Base-by-base conservation (phyloP, 202 grass and related monocot genomes). In the Dendrocalamus latiflorus region DNA sequence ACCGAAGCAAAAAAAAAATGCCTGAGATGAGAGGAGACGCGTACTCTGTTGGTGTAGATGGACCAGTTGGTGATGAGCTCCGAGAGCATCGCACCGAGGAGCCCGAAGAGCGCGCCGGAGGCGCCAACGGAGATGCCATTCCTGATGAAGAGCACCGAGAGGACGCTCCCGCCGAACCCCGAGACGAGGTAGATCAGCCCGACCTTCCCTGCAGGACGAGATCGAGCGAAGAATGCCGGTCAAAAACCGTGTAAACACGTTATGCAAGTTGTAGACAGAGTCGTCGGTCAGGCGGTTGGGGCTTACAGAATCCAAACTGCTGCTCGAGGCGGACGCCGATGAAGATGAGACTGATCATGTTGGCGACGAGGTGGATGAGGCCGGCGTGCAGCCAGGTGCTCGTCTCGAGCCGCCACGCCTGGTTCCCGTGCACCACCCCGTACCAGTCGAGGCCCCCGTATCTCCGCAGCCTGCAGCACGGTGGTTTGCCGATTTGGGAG, bases 41-140 rank as follows among this genome's bases (percentile, higher is more conserved):
- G 11, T 81, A 94, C 95, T 74, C 86, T 87, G 81, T 98, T 98
- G 26, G 86, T 89, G 61, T 98, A 94, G n/a, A 94, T 93, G 60
- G 75, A 85, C 95, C 95, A 94, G 74, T 94, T 98, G 51, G 90
- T 98, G 77, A 98, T 79, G 68, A 98, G 86, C 72, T 98, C 95
- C 25, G 95, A 92, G 18, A 98, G 79, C 90, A 98, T 98, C 28
- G 92, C 84, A n/a, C 95, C 95, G 45, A 98, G 92, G 73, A 98
- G 87, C 22, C 95, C 95, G 84, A 98, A 94, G 55, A 98, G 87
- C 53, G 95, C 92, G 53, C 95, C 95, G 17, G 95, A 98, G 30
- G 95, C 92, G 28, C 95, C 95, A 0, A 98, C 95, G 63, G 92
- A 93, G 62, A 98, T 83, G 51, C 83, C 88, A 9, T 88, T 94